Conservation (phyloP, 208 protist species). For the Herpetomonas tarakana region DNA sequence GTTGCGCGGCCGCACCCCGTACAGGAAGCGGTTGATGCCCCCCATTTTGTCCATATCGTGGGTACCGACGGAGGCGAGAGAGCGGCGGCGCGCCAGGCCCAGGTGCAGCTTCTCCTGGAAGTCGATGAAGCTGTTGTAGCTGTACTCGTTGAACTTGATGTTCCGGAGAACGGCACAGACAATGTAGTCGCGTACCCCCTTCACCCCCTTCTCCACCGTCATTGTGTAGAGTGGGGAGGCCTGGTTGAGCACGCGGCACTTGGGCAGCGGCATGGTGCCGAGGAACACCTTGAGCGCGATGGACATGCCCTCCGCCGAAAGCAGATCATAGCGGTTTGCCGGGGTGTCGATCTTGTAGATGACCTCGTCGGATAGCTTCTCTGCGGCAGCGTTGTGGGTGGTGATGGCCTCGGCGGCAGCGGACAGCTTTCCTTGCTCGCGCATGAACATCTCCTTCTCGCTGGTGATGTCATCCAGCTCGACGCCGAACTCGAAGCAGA, state of each 20-base stretch:
- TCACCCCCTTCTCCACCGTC: constrained; percentile 78
- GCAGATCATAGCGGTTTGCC: constrained; percentile 98
- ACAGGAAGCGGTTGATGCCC: constrained; percentile 87
- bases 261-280: constrained; percentile 53
- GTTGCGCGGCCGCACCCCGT: constrained; percentile 63
- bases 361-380: constrained; percentile 83
- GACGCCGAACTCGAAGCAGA: constrained; percentile 98
- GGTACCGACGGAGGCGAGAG: constrained; percentile 99
- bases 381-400: constrained; percentile 14
- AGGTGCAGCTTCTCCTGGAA: constrained; percentile 99
- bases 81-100: constrained; percentile 96
- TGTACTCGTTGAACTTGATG: constrained; percentile 93
- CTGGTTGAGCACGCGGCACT: constrained; percentile 60
- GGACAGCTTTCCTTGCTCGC: constrained; percentile 69
- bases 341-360: constrained; percentile 98
- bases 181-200: constrained; percentile 93
- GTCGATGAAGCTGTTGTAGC: constrained; percentile 98
- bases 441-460: constrained; percentile 92
- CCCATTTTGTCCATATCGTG: constrained; percentile 98
- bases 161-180: constrained; percentile 97
- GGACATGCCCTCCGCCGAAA: constrained; percentile 94
- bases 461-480: constrained; percentile 98
- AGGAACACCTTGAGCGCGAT: constrained; percentile 91
- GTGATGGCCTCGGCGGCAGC: neutral
- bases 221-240: constrained; percentile 77